Conservation (phyloP, 78 protist genomes). For the Dictyostelium firmibasis region DNA sequence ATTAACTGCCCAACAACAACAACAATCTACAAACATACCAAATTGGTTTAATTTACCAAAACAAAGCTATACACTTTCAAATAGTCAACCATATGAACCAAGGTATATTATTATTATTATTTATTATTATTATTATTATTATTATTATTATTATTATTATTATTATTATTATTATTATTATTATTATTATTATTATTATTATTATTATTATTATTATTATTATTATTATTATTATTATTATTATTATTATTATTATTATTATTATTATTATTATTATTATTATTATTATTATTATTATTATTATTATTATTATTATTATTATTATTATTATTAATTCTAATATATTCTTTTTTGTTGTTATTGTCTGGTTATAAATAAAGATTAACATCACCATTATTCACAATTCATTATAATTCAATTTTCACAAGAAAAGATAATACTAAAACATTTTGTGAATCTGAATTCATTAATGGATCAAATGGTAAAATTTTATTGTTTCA, state of each 20-base stretch:
- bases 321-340: background rate
- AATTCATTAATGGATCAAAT: slow-evolving; percentile 53
- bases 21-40: background rate
- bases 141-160: too few relatives aligned
- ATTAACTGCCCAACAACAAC: slow-evolving; percentile 17
- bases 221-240: too few relatives aligned
- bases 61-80: slow-evolving; percentile 2
- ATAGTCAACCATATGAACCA: slow-evolving; percentile 9
- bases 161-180: too few relatives aligned
- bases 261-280: too few relatives aligned
- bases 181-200: too few relatives aligned
- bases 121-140: background rate
- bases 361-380: too few relatives aligned
- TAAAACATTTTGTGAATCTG: background rate
- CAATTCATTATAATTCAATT: slow-evolving; percentile 24
- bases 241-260: too few relatives aligned
- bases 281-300: too few relatives aligned
- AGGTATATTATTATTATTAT: background rate
- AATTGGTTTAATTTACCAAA: slow-evolving; percentile 3
- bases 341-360: background rate
- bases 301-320: too few relatives aligned
- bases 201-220: too few relatives aligned
- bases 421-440: slow-evolving; percentile 52
- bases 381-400: slow-evolving; percentile 46
- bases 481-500: slow-evolving; percentile 66